These are phyloP conservation scores for Pterocarpus macrocarpus DNA, from an alignment of 306 rosid species.

Conservation along the genomic window DNA sequence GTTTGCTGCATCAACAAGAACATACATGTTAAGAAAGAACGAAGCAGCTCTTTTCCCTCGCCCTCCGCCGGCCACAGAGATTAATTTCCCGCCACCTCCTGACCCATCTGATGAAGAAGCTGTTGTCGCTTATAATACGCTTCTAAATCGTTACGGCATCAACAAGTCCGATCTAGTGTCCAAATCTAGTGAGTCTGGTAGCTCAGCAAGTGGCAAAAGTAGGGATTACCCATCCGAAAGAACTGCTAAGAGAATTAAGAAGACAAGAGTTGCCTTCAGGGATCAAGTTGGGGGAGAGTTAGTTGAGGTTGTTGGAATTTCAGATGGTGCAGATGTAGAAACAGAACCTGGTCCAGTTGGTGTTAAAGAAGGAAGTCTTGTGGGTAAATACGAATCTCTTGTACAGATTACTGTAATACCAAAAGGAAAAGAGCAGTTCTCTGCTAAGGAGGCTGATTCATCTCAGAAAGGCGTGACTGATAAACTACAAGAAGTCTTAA, in stretches of 20 bases:
- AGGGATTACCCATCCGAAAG: constrained; percentile 63
- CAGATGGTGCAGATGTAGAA: constrained; percentile 95
- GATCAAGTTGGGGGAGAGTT: constrained; percentile 97
- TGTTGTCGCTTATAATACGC: constrained; percentile 85
- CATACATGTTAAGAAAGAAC: constrained; percentile 79
- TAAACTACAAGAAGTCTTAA: constrained; percentile 87
- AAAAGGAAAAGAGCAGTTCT: constrained; percentile 83
- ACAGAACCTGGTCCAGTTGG: constrained; percentile 97
- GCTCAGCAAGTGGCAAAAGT: constrained; percentile 48
- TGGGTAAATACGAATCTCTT: constrained; percentile 95
- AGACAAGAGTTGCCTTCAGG: constrained; percentile 83
- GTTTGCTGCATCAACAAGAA: constrained; percentile 96
- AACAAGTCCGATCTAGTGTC: constrained; percentile 59
- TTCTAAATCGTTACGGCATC: constrained; percentile 85
- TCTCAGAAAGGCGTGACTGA: constrained; percentile 89
- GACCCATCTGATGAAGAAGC: constrained; percentile 94
- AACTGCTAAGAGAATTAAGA: constrained; percentile 75
- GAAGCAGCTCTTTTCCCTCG: constrained; percentile 89
- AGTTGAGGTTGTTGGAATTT: constrained; percentile 88
- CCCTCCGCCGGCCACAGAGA: constrained; percentile 67
- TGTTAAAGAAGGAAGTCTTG: constrained; percentile 97
- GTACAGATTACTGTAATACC: constrained; percentile 93
- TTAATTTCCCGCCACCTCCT: constrained; percentile 87
- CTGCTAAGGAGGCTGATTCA: constrained; percentile 63
- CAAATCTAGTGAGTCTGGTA: constrained; percentile 56